phyloP scores from a whole-genome alignment of 495 filamentous ascomycete species.

The Glonium stellatum region DNA sequence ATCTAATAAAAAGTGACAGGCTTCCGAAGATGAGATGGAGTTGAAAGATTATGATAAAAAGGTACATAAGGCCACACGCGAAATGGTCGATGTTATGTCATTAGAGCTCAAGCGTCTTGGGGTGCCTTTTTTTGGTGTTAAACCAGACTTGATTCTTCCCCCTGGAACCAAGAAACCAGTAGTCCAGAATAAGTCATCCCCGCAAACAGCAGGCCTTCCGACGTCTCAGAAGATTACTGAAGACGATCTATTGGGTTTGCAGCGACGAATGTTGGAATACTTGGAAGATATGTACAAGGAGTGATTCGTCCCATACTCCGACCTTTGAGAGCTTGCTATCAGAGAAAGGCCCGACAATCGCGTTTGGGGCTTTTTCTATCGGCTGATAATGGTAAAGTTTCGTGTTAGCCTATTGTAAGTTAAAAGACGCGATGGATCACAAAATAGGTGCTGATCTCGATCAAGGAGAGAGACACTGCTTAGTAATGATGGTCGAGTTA shows the following conservation, averaged over 20 bases:
- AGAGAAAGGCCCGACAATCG: too few species aligned
- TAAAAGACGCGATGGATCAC: too few species aligned
- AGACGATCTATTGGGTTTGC: conserved; percentile 46
- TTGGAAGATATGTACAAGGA: conserved; percentile 53
- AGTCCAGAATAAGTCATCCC: background rate
- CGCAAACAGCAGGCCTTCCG: background rate
- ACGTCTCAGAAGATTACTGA: conserved; percentile 35
- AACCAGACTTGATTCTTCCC: conserved; percentile 37
- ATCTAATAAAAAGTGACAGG: conserved; percentile 21
- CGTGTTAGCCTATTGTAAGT: background rate
- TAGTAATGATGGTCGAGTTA: too few species aligned
- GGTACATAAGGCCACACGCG: conserved; percentile 50
- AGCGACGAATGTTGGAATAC: conserved; percentile 54
- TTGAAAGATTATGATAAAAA: conserved; percentile 53
- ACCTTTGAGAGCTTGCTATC: too few species aligned
- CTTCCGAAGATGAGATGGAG: conserved; percentile 46
- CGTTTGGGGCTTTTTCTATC: too few species aligned
- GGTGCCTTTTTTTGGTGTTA: conserved; percentile 60
- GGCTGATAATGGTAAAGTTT: too few species aligned
- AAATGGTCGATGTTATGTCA: conserved; percentile 54
- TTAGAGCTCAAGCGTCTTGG: conserved; percentile 49
- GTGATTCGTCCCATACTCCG: background rate
- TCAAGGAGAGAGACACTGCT: background rate
- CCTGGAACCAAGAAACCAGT: background rate
- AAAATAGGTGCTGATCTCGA: background rate